Evolutionary conservation across 1,139 yeast species (phyloP), one percentile per base, ranked within the genome.

Genomic region (Citeromyces hawaiiensis): DNA sequence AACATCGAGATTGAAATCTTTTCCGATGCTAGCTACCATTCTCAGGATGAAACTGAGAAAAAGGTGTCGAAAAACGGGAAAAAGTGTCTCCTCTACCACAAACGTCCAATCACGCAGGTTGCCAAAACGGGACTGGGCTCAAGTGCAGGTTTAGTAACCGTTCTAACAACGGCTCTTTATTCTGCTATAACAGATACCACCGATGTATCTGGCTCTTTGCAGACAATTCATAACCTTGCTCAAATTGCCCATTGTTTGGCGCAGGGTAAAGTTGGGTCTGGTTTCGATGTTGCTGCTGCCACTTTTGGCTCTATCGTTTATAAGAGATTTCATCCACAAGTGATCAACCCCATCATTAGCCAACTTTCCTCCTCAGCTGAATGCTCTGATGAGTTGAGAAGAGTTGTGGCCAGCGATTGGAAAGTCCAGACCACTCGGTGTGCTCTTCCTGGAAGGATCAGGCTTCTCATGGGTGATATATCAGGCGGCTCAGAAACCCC

Each of bases 221-320:
- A 54, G 32, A 44, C 53, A 5, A 64, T 91, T 23, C 97, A 91
- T 56, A 88, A 86, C 49, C 60, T 86, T 29, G 75, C 96, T 0
- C 98, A 91, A 54, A 64, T 85, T 10, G 83, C 95, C 1, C 98
- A 91, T 56, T 88, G 96, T 56, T 71, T 73, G 42, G 97, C 98
- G 2, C 98, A 91, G 55, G 83, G 85, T 36, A 93, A 93, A 56
- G 78, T 91, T 21, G 98, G 98, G 0, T 85, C 96, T 2, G 98
- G 98, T 0, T 91, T 91, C 56, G 98, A 91, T 54, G 94, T 93
- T 35, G 97, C 95, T 0, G 80, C 97, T 7, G 98, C 98, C 0
- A 80, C 85, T 0, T 91, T 70, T 57, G 98, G 98, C 2, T 83
- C 96, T 0, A 82, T 88, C 37, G 68, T 77, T 4, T 91, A 91